Conservation (phyloP, 2,329 filamentous ascomycete species). For the Sporothrix sp. region DNA sequence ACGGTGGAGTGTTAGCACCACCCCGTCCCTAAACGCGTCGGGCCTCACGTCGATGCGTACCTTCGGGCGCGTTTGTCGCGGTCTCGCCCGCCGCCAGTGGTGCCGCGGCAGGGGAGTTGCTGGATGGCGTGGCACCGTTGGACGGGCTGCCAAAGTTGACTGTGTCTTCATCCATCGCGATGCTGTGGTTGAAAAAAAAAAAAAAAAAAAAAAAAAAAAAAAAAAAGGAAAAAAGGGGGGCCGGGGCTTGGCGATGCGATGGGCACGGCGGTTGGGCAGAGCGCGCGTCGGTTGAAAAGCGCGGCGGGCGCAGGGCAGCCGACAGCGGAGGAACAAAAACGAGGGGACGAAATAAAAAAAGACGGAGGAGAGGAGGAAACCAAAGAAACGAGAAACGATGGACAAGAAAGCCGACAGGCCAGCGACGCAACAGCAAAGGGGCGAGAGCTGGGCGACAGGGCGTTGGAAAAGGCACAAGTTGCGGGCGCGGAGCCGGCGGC, state of each 20-base stretch:
- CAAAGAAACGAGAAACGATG: not conserved
- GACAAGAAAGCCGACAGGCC: not conserved
- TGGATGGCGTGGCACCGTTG: slow-evolving; percentile 46
- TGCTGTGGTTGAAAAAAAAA: not conserved
- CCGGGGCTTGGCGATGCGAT: too few relatives aligned
- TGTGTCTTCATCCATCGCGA: slow-evolving; percentile 49
- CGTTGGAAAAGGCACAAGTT: not conserved
- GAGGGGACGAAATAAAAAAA: not conserved
- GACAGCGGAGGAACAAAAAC: not conserved
- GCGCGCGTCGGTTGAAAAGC: not conserved
- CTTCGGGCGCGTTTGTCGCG: slow-evolving; percentile 2
- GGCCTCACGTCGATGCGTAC: too few relatives aligned
- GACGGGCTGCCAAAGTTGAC: slow-evolving; percentile 48
- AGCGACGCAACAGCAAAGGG: not conserved
- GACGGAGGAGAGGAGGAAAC: not conserved
- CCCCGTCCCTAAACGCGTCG: too few relatives aligned
- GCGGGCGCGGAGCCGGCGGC: not conserved
- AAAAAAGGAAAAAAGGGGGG: not conserved
- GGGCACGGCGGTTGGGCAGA: not conserved
- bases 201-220: slow-evolving; percentile 15
- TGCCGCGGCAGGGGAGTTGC: slow-evolving; percentile 45
- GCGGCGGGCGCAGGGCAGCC: not conserved
- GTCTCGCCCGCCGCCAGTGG: slow-evolving; percentile 42
- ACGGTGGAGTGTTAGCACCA: too few relatives aligned
- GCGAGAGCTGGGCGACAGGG: not conserved